A percentile compares a stretch with the other conserved stretches of the same genome.
Conservation (phyloP, 768 basidiomycete genomes). For the Tricholoma hemisulphureum region DNA sequence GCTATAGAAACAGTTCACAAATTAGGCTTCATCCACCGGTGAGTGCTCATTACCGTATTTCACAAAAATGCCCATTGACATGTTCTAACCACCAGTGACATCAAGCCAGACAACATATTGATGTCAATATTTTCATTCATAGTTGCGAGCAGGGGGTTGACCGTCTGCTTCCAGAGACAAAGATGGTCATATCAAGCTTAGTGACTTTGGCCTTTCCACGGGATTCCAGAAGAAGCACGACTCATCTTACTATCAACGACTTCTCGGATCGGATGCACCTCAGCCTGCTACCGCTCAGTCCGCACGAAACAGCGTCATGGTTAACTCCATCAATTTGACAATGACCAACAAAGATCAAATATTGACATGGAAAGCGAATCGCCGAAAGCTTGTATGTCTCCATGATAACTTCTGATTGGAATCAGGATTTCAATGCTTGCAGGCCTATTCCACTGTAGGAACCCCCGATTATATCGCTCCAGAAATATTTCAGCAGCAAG, state of each 20-base stretch:
- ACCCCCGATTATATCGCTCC: constrained; percentile 97
- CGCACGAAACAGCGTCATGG: constrained; percentile 91
- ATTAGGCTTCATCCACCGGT: constrained; percentile 98
- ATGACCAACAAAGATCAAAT: constrained; percentile 93
- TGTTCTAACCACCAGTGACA: constrained; percentile 61
- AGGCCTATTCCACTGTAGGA: constrained; percentile 98
- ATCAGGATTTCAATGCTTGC: constrained; percentile 3
- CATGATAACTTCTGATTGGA: neutral
- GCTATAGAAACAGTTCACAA: constrained; percentile 98
- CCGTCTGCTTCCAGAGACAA: constrained; percentile 56
- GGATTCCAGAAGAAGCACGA: constrained; percentile 99
- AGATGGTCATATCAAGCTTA: constrained; percentile 95
- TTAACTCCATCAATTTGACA: constrained; percentile 95
- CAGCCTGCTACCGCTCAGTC: constrained; percentile 44
- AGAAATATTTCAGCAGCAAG: constrained; percentile 93
- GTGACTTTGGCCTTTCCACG: constrained; percentile 98
- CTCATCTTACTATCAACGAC: constrained; percentile 88
- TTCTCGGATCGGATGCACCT: constrained; percentile 66
- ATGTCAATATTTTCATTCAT: constrained; percentile 47
- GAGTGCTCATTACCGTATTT: constrained; percentile 18
- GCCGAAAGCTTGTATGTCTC: constrained; percentile 80
- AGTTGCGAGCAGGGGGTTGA: neutral
- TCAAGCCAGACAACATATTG: constrained; percentile 94
- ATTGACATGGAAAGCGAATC: constrained; percentile 98
- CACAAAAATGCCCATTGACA: constrained; percentile 1